Percentiles rank a stretch among this genome's conserved stretches.
Conservation (phyloP, 2,329 filamentous ascomycete species). For the Botrytis porri region DNA sequence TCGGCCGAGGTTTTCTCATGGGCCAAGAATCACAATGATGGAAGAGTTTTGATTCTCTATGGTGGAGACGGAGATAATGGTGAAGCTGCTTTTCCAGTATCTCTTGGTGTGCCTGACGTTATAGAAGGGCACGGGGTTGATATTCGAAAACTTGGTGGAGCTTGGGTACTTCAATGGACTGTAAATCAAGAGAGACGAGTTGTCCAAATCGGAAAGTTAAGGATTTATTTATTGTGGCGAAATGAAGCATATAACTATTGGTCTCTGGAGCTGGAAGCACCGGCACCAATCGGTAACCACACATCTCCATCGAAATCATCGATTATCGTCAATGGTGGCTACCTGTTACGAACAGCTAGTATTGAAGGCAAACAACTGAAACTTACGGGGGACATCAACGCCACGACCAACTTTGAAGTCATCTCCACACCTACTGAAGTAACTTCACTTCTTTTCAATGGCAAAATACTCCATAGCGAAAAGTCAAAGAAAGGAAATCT, state of each 20-base stretch:
- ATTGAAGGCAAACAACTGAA: constrained; percentile 52
- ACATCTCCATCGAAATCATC: constrained; percentile 19
- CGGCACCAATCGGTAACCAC: constrained; percentile 12
- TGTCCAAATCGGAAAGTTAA: constrained; percentile 43
- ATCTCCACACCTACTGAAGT: constrained; percentile 53
- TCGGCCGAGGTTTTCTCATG: constrained; percentile 66
- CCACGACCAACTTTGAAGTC: constrained; percentile 51
- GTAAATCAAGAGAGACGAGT: constrained; percentile 48
- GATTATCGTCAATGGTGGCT: constrained; percentile 59
- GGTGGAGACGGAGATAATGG: constrained; percentile 57
- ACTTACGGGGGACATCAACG: constrained; percentile 68
- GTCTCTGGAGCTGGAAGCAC: constrained; percentile 40
- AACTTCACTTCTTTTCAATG: constrained; percentile 37
- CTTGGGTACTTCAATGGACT: constrained; percentile 50
- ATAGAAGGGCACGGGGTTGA: constrained; percentile 7
- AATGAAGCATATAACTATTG: constrained; percentile 66
- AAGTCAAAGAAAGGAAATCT: constrained; percentile 52
- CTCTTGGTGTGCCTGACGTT: constrained; percentile 4
- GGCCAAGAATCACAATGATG: constrained; percentile 53
- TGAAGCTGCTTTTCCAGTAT: constrained; percentile 45
- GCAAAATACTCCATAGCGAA: constrained; percentile 38
- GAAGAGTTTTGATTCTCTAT: constrained; percentile 59
- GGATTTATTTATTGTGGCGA: constrained; percentile 46
- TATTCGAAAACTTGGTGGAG: constrained; percentile 21
- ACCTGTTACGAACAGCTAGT: constrained; percentile 58